Evolutionary conservation across 1,284 basidiomycete genomes (phyloP), one percentile per base, ranked within the genome.

Genomic region (Cutaneotrichosporon cyanovorans): DNA sequence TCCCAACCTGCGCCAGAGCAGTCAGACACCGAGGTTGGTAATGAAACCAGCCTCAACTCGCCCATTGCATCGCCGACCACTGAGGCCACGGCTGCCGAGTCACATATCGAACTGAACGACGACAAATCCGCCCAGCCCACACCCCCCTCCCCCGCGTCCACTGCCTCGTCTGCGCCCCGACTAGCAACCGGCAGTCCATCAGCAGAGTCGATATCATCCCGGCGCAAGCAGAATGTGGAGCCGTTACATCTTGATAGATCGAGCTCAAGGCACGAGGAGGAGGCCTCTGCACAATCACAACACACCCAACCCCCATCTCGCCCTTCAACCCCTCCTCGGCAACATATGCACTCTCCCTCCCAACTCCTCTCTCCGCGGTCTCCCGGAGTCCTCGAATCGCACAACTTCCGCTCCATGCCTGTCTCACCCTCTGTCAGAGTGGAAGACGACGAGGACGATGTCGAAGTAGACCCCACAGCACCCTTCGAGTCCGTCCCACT

Each of bases 401-500:
- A 44, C 2, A 19, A 22, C 8, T 51, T 46, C 37, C 40, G 49
- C 25, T 43, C 37, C 18, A 42, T 51, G 23, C 40, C 42, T 23
- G 25, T 51, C 4, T 37, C 18, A 14, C 34, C 35, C 16, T 36
- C 41, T 2, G 18, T 42, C 5, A 31, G 8, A 2, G 49, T 40
- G 21, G 20, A 41, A 18, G 56, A 28, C 12, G 40, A 43, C 22
- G 44, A 20, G 6, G 45, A 41, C n/a, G 18, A 39, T 15, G 58
- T 37, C 2, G 51, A 50, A n/a, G 43, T 35, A 2, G 60, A 61
- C 42, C 42, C 48, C 9, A 37, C 47, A 0, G 58, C 53, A n/a
- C 59, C 61, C 11, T 68, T 65, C 48, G 66, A 68, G 50, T 61
- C 60, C 2, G 62, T 68, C 12, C 52, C 62, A 5, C 44, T 68